Base-by-base conservation (phyloP, 768 basidiomycete genomes). In the Ramaria sp. region DNA sequence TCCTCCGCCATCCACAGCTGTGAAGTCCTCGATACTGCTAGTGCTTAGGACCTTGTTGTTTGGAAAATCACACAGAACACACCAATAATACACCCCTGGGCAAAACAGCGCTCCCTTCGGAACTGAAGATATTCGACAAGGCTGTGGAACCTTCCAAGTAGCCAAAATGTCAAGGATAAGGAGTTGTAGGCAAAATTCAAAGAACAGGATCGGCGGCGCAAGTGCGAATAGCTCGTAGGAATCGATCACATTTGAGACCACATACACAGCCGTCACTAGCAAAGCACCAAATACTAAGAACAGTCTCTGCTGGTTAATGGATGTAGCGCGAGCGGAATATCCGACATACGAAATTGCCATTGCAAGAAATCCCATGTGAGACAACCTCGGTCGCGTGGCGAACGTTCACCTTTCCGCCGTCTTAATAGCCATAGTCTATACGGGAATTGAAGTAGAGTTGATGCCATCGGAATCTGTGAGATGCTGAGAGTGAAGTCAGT, bases 91-190 rank as follows among this genome's bases (percentile, higher is more conserved):
- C 5, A 55, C 42, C 18, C 8, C 42, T 34, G 53, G 53, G 13
- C 53, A 24, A 45, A 30, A 25, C 24, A 27, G 16, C 8, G 43
- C 42, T 15, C 53, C 53, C 16, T 39, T 18, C 41, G 41, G 42
- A n/a, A 55, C 25, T 30, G 53, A 55, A 13, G 53, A 55, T 32
- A 48, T 55, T 30, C 53, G 53, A 41, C 34, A 47, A 25, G 53
- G 53, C 42, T 41, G 39, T 27, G 43, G 1, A 15, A 15, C 28
- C 27, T 39, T 47, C 27, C 20, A 36, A 20, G 16, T 41, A 7
- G 39, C 13, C 18, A 39, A 18, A 41, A 41, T n/a, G 18, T 41
- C 39, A 16, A 41, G 16, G 3, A 41, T n/a, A 22, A 41, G 39
- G 3, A 41, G 39, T 41, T 41, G 39, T 25, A 48, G 13, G 12